Evolutionary conservation across 495 filamentous ascomycete genomes (phyloP), one percentile per base, ranked within the genome.

Genomic region (Xylaria curta): DNA sequence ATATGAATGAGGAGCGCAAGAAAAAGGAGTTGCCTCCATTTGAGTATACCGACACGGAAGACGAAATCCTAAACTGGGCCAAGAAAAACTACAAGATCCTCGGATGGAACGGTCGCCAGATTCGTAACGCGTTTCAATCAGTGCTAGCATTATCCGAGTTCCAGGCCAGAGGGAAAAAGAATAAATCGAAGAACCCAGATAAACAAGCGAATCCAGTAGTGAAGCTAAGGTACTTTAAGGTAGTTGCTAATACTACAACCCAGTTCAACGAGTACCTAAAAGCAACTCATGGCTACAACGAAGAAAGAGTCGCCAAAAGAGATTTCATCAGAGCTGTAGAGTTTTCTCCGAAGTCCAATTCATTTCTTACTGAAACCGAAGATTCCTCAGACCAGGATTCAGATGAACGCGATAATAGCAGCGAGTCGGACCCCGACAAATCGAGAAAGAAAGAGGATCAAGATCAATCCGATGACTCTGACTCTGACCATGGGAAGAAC

Each of bases 91-190:
- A 56, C 2, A 56, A 56, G 24, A 28, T 12, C 17, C 51, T 56
- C 13, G 12, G 51, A 31, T 56, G 51, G 51, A 56, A 56, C 26
- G 51, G 51, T 56, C 51, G 51, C 12, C 51, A 56, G 24, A 56
- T 56, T 56, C 51, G 51, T 13, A 56, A 56, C 51, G 51, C 51
- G 10, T 56, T 56, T 12, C 51, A 56, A 56, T 28, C 51, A 10
- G 51, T 56, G 51, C 13, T 56, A 12, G 51, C 51, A 17, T 12
- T 56, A 0, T 56, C 51, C 3, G 51, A 56, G 12, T 56, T 56
- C 24, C 24, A 56, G 1, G 10, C 51, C 51, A 56, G 24, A 15
- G 24, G 12, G 24, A 56, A 28, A 28, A 56, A 28, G 51, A 17
- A 28, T 4, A 56, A 56, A 28, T 28, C 51, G 12, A 56, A 56